Evolutionary conservation across 176 grass and related monocot species (phyloP), one percentile per base, ranked within the genome.

Genomic region (Phragmites australis): DNA sequence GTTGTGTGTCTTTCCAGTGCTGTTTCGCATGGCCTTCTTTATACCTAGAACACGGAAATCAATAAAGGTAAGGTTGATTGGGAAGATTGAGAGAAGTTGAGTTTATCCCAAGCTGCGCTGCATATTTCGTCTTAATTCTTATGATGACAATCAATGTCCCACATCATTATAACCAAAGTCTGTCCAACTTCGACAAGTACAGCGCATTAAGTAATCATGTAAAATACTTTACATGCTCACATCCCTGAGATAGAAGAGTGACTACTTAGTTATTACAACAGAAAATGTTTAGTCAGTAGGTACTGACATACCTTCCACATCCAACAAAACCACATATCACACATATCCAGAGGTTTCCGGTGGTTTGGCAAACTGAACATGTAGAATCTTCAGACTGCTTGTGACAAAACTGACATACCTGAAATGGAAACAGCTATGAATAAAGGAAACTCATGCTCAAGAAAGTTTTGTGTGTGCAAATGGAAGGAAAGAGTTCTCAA

Each of bases 321-420:
- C 96, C 96, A 89, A 94, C 90, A 89, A 94, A 98, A 86, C 96
- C 96, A 61, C 96, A 98, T 52, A 98, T 94, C 39, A 98, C 78
- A 83, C 96, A 98, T 66, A 94, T 98, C 95, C 95, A 98, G 7
- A 98, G 92, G 80, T 98, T 91, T 92, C 88, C 88, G 42, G 88
- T 84, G 32, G 90, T 94, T 67, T 85, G 83, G 65, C 95, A 98
- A 78, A 98, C 91, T 77, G 95, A 94, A 83, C 95, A 98, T 73
- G 92, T 94, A 45, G 88, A 89, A 81, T 98, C 89, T 70, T 92
- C 83, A 55, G 90, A 86, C 41, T 86, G 83, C 76, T 91, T 91
- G 81, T 93, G 92, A 91, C 88, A 94, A 77, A 94, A 90, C 69
- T 93, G 96, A 46, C 95, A 94, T 27, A 98, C 92, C 96, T 98